Evolutionary conservation across 306 rosid genomes (phyloP).

Genomic region (Oemleria cerasiformis): DNA sequence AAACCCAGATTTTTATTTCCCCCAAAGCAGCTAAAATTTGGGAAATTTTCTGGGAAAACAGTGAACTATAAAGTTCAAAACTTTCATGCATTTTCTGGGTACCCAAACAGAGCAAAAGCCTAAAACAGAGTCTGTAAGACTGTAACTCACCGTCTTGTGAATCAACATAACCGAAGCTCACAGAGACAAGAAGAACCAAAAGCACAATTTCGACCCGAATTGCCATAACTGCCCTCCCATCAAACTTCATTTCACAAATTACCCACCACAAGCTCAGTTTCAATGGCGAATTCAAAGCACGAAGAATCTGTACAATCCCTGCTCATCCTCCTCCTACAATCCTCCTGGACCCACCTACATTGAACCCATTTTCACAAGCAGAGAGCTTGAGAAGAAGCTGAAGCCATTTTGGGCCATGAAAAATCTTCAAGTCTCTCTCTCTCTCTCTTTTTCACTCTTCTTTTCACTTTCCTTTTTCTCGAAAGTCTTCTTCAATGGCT

Average conservation of each 20-base stretch:
- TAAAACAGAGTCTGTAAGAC: conserved; percentile 20
- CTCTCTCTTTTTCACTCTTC: not conserved
- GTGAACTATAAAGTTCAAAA: not conserved
- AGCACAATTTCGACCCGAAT: conserved; percentile 48
- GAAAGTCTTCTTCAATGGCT: conserved; percentile 24
- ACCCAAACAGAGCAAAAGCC: conserved; percentile 11
- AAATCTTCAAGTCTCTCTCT: not conserved
- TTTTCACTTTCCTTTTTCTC: conserved; percentile 10
- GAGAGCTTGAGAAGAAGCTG: conserved; percentile 6
- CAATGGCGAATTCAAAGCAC: not conserved
- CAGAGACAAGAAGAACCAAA: conserved; percentile 42
- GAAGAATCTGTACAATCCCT: conserved; percentile 8
- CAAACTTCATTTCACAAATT: conserved; percentile 9
- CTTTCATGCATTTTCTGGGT: conserved; percentile 7
- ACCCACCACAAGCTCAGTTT: conserved; percentile 14
- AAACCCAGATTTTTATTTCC: not conserved
- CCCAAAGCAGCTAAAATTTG: conserved; percentile 32
- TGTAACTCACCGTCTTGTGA: conserved; percentile 78
- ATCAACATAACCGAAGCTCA: conserved; percentile 45
- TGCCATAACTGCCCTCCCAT: conserved; percentile 39
- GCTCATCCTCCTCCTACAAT: conserved; percentile 2
- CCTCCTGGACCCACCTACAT: conserved; percentile 22
- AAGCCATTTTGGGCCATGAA: not conserved
- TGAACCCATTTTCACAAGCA: conserved; percentile 15
- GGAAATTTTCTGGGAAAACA: not conserved